These are phyloP conservation scores for Tulasnella sp. DNA, from an alignment of 768 basidiomycete species.

Conservation along the genomic window DNA sequence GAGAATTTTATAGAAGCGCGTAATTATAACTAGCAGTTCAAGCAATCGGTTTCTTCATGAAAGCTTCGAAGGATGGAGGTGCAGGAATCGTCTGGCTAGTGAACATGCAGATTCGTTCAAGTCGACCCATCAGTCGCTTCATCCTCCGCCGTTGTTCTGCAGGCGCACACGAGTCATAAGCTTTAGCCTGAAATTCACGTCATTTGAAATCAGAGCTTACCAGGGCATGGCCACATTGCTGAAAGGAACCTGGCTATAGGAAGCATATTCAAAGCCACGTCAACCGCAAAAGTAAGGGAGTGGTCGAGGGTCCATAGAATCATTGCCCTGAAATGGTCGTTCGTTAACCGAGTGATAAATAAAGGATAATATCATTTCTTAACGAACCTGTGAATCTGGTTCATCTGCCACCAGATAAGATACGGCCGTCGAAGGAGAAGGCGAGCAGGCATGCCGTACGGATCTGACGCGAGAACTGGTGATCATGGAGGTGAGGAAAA, in stretches of 20 bases:
- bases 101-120: background rate
- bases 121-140: background rate
- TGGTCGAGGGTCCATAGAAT: conserved; percentile 6
- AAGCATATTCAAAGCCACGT: conserved; percentile 13
- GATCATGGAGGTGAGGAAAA: background rate
- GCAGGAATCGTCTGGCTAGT: background rate
- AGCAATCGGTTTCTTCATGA: background rate
- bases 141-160: background rate
- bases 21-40: background rate
- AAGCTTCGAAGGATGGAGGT: background rate
- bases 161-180: no score
- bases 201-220: background rate
- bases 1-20: background rate
- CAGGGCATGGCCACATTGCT: conserved; percentile 15
- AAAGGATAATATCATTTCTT: background rate
- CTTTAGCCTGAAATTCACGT: background rate
- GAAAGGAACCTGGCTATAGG: background rate
- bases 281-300: conserved; percentile 8
- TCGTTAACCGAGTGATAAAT: background rate
- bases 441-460: background rate
- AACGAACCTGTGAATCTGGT: background rate
- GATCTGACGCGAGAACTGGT: background rate
- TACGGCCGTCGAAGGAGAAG: conserved; percentile 9
- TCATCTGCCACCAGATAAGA: conserved; percentile 19
- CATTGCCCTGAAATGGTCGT: background rate